Conservation (phyloP, 805 yeast species). For the Debaryomyces castellii region DNA sequence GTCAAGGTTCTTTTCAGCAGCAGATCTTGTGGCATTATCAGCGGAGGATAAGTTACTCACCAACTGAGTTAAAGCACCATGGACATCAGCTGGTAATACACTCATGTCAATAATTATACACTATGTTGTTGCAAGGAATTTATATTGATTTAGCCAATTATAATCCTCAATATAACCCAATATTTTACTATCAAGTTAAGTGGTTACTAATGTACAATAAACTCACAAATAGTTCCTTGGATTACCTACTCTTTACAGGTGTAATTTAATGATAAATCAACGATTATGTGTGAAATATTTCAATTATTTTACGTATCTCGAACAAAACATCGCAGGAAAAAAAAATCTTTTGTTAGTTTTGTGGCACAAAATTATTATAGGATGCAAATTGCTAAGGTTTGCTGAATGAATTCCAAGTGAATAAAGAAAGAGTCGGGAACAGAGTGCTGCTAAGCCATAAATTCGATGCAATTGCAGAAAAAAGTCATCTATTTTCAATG, state of each 20-base stretch:
- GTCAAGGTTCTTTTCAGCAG: constrained; percentile 74
- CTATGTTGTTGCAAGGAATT: not conserved
- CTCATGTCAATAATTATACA: constrained; percentile 26
- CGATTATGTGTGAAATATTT: not conserved
- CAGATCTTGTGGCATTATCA: constrained; percentile 70
- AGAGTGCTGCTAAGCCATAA: too few relatives aligned
- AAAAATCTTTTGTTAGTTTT: not conserved
- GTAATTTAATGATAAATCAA: not conserved
- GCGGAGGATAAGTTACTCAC: constrained; percentile 72
- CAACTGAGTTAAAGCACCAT: constrained; percentile 52
- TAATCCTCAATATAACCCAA: not conserved
- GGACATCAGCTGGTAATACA: constrained; percentile 60
- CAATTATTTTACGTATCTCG: not conserved
- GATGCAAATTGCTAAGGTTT: not conserved
- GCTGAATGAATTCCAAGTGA: not conserved
- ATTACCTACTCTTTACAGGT: not conserved
- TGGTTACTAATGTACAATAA: not conserved
- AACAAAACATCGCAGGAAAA: not conserved
- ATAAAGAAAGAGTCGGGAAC: too few relatives aligned
- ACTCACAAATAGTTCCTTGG: not conserved
- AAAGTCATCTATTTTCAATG: too few relatives aligned
- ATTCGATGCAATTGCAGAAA: too few relatives aligned
- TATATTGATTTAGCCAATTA: not conserved
- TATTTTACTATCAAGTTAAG: not conserved
- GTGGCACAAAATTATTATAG: not conserved